phyloP scores from a whole-genome alignment of 2,329 filamentous ascomycete genomes.

The Knoxdaviesia capensis region DNA sequence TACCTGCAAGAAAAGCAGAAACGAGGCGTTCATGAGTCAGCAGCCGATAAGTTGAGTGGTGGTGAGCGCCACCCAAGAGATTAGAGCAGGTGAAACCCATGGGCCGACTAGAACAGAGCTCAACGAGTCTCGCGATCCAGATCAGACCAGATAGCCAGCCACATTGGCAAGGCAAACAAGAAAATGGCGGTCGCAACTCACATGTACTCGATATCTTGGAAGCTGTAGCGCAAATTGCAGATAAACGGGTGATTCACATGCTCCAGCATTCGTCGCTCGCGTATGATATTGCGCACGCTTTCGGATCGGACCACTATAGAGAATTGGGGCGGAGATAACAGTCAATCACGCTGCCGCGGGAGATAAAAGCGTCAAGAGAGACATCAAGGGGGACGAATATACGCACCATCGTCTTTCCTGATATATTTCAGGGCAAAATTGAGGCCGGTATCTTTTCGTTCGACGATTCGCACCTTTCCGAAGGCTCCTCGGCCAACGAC shows the following conservation, averaged over 20 bases:
- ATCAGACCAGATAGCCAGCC: too few relatives aligned
- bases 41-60: too few relatives aligned
- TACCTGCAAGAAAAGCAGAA: conserved; percentile 50
- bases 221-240: conserved; percentile 95
- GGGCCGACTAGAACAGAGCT: too few relatives aligned
- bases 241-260: conserved; percentile 96
- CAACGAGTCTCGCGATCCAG: too few relatives aligned
- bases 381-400: background rate
- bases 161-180: too few relatives aligned
- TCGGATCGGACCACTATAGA: conserved; percentile 77
- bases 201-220: conserved; percentile 98
- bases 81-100: too few relatives aligned
- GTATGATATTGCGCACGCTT: conserved; percentile 94
- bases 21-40: background rate
- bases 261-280: conserved; percentile 93
- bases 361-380: background rate
- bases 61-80: too few relatives aligned
- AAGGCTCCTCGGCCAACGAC: conserved; percentile 97
- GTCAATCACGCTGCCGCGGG: background rate
- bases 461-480: conserved; percentile 95
- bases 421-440: conserved; percentile 98
- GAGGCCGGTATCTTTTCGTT: conserved; percentile 83
- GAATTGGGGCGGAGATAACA: background rate
- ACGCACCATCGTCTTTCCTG: conserved; percentile 84
- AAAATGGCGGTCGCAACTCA: conserved; percentile 22